These are phyloP conservation scores for Colletotrichum simmondsii DNA, from an alignment of 2,329 filamentous ascomycete genomes.

Conservation along the genomic window DNA sequence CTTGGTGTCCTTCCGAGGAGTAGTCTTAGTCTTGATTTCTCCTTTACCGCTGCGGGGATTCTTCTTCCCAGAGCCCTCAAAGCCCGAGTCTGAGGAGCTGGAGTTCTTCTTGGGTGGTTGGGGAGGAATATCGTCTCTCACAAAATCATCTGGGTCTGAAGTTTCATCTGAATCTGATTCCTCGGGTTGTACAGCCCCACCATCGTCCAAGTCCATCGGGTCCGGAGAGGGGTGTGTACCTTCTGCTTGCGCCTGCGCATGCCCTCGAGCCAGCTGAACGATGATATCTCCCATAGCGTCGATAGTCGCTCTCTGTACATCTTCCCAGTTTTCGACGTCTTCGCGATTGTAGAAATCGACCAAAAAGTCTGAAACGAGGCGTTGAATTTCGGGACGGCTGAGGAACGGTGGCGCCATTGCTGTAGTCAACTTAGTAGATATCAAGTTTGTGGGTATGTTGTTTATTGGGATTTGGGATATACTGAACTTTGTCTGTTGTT, in stretches of 20 bases:
- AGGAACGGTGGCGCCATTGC: not conserved
- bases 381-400: not conserved
- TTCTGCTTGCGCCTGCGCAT: not conserved
- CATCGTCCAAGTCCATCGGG: too few relatives aligned
- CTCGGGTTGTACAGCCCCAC: too few relatives aligned
- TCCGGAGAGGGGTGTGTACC: too few relatives aligned
- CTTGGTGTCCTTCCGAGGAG: not conserved
- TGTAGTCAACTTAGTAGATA: not conserved
- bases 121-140: too few relatives aligned
- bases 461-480: not conserved
- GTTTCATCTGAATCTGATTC: too few relatives aligned
- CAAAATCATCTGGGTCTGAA: too few relatives aligned
- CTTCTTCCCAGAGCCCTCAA: too few relatives aligned
- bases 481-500: not conserved
- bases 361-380: not conserved
- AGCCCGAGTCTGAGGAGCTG: too few relatives aligned
- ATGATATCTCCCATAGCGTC: not conserved
- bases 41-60: not conserved
- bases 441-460: not conserved
- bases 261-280: not conserved
- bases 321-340: not conserved
- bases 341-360: not conserved
- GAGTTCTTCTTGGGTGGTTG: too few relatives aligned
- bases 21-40: not conserved
- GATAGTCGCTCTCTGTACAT: not conserved